Conservation (phyloP, 164 flowering plant genomes). For the Saururus chinensis region DNA sequence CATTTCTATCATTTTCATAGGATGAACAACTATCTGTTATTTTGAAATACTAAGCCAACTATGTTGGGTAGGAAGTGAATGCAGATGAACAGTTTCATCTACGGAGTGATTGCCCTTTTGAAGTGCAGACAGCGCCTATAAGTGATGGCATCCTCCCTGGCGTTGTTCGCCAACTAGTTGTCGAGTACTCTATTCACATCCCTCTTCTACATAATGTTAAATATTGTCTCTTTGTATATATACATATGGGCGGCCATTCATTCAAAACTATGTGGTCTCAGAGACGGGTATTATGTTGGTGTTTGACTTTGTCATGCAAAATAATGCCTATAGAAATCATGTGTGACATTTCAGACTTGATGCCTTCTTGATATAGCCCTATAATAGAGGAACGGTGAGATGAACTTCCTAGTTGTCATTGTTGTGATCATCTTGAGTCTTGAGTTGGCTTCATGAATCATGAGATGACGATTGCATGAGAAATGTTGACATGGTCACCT, state of each 20-base stretch:
- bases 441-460: neutral
- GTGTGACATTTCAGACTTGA: too few relatives aligned
- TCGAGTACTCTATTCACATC: conserved; percentile 35
- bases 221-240: neutral
- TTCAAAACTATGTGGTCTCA: too few relatives aligned
- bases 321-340: too few relatives aligned
- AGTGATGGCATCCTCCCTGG: conserved; percentile 86
- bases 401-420: neutral
- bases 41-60: neutral
- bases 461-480: neutral
- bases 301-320: too few relatives aligned
- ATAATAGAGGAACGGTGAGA: neutral
- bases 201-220: neutral
- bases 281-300: too few relatives aligned
- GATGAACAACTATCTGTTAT: neutral
- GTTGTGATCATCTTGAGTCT: neutral
- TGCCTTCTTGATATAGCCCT: too few relatives aligned
- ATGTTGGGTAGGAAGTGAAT: neutral
- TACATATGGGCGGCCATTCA: too few relatives aligned
- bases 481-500: too few relatives aligned
- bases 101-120: conserved; percentile 20
- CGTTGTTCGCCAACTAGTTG: conserved; percentile 57
- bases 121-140: conserved; percentile 88
- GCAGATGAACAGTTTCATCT: neutral
- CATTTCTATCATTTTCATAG: too few relatives aligned